Evolutionary conservation across 2,329 filamentous ascomycete species (phyloP).

Genomic region (Ophiostoma ips): DNA sequence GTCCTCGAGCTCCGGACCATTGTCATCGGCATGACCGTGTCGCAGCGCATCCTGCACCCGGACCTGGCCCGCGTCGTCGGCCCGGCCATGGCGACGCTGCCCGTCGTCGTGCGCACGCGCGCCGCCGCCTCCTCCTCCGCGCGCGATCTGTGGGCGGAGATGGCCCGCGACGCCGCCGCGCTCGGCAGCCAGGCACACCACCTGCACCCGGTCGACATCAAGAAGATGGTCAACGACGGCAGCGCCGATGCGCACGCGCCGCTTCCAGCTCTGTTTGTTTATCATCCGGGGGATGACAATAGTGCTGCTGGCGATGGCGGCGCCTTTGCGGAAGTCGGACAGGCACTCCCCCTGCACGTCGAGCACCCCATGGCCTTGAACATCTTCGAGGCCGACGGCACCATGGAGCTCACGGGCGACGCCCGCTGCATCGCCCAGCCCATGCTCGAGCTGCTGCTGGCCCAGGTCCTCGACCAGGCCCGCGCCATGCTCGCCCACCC

Average conservation of each 20-base stretch:
- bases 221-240: slow-evolving; percentile 14
- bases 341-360: slow-evolving; percentile 23
- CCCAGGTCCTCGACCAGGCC: slow-evolving; percentile 14
- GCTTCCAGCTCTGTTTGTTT: slow-evolving; percentile 17
- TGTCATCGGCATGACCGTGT: slow-evolving; percentile 15
- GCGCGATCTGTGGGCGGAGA: no score
- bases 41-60: slow-evolving; percentile 15
- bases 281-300: slow-evolving; percentile 8
- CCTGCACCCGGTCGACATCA: slow-evolving; percentile 16
- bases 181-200: slow-evolving; percentile 9
- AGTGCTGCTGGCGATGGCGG: background rate
- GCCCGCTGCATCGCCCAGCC: slow-evolving; percentile 13
- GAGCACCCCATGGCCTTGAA: slow-evolving; percentile 28
- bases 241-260: slow-evolving; percentile 11
- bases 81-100: slow-evolving; percentile 16
- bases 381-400: slow-evolving; percentile 17
- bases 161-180: slow-evolving; percentile 5
- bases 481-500: slow-evolving; percentile 11
- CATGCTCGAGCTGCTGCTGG: slow-evolving; percentile 15
- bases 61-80: slow-evolving; percentile 15
- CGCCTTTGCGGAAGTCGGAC: slow-evolving; percentile 19
- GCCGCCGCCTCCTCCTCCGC: background rate
- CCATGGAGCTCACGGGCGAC: slow-evolving; percentile 15
- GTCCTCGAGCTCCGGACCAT: slow-evolving; percentile 15
- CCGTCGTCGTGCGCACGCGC: slow-evolving; percentile 12